These are phyloP conservation scores for Colletotrichum sp. DNA, from an alignment of 2,329 filamentous ascomycete species.

Conservation along the genomic window DNA sequence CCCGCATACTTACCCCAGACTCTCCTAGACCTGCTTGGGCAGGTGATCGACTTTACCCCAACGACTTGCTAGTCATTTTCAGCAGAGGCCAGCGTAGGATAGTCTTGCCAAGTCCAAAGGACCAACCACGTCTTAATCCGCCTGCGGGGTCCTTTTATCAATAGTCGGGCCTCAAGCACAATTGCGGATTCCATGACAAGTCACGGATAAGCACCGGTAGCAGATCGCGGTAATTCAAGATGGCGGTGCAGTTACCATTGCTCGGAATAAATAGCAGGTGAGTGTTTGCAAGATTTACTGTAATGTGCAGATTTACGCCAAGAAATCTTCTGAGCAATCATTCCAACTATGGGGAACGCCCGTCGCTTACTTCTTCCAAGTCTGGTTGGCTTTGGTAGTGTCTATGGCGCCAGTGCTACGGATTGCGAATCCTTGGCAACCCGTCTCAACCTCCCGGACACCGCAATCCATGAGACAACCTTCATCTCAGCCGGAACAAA, in stretches of 20 bases:
- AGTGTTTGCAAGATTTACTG: background rate
- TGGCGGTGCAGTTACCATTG: background rate
- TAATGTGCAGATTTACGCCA: background rate
- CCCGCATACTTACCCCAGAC: background rate
- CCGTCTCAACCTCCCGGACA: slow-evolving; percentile 23
- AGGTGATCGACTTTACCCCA: background rate
- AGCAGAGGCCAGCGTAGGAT: background rate
- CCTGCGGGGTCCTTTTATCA: background rate
- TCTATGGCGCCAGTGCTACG: background rate
- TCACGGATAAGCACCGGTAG: background rate
- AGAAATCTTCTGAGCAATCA: background rate
- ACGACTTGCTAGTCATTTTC: background rate
- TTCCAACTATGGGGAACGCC: background rate
- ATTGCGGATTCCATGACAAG: background rate
- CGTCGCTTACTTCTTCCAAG: background rate
- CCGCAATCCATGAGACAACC: slow-evolving; percentile 24
- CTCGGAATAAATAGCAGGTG: background rate
- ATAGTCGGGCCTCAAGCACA: background rate
- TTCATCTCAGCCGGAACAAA: slow-evolving; percentile 32
- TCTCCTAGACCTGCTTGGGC: background rate
- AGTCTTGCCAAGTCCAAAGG: background rate
- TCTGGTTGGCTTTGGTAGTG: background rate
- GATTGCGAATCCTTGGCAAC: background rate
- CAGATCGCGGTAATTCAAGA: slow-evolving; percentile 1
- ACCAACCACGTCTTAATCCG: background rate